phyloP scores from a whole-genome alignment of 805 yeast species.

The Vanderwaltozyma tropicalis region DNA sequence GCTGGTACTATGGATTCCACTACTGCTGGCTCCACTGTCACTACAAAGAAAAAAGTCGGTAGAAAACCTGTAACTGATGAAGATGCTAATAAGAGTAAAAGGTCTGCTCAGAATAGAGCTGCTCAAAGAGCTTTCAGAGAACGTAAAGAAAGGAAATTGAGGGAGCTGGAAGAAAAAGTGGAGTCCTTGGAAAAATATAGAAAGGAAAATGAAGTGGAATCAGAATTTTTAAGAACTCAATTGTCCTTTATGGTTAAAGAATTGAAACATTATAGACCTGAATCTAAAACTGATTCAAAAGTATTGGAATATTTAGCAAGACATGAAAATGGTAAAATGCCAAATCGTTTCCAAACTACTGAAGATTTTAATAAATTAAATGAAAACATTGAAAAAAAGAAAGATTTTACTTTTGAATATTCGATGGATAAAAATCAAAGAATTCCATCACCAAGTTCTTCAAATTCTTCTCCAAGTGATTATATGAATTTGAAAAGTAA shows the following conservation, averaged over 20 bases:
- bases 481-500: too few species aligned
- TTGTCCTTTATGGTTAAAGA: conserved; percentile 66
- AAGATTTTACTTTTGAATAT: conserved; percentile 41
- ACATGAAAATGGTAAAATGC: conserved; percentile 5
- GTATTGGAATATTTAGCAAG: conserved; percentile 17
- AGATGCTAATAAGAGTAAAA: conserved; percentile 74
- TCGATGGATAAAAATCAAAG: conserved; percentile 29
- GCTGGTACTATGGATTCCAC: too few species aligned
- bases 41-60: conserved; percentile 1
- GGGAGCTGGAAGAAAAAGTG: conserved; percentile 80
- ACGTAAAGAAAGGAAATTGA: conserved; percentile 78
- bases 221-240: conserved; percentile 64
- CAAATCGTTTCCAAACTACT: too few species aligned
- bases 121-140: conserved; percentile 96
- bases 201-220: conserved; percentile 58
- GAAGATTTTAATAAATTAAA: too few species aligned
- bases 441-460: conserved; percentile 1
- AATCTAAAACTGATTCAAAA: conserved; percentile 22
- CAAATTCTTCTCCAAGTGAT: neutral
- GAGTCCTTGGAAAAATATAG: conserved; percentile 58
- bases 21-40: neutral
- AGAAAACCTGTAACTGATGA: conserved; percentile 28
- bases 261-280: conserved; percentile 48
- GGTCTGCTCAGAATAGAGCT: conserved; percentile 94
- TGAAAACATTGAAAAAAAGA: conserved; percentile 13